Percentiles rank a stretch among this genome's conserved stretches.
Conservation (phyloP, 768 basidiomycete species). For the Leccinellum rugosiceps region DNA sequence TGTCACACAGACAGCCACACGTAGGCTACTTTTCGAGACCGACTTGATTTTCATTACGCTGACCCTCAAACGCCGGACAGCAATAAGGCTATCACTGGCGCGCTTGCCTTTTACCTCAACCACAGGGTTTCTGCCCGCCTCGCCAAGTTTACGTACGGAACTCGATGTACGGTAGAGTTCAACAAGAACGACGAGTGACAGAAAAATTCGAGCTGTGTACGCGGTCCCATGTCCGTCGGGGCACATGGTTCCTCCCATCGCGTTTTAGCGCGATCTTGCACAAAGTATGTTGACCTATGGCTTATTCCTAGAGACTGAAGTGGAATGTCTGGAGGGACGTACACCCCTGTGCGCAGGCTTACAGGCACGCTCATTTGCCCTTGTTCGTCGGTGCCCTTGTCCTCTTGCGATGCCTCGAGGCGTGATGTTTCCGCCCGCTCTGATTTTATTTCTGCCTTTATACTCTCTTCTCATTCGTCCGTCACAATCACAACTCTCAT, state of each 20-base stretch:
- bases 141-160: constrained; percentile 40
- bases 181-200: constrained; percentile 30
- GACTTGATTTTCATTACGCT: not conserved
- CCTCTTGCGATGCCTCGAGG: too few species aligned
- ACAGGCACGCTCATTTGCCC: too few species aligned
- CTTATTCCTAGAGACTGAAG: not conserved
- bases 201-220: constrained; percentile 22
- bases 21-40: constrained; percentile 30
- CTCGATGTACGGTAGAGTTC: constrained; percentile 27
- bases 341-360: too few species aligned
- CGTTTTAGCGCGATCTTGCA: constrained; percentile 29
- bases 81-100: constrained; percentile 46
- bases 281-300: constrained; percentile 14
- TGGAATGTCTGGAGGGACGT: too few species aligned
- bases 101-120: constrained; percentile 42
- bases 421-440: too few species aligned
- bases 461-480: too few species aligned
- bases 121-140: constrained; percentile 38
- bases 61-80: constrained; percentile 16
- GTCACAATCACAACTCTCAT: too few species aligned
- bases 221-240: constrained; percentile 31
- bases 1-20: constrained; percentile 51
- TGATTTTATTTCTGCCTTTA: too few species aligned
- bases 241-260: constrained; percentile 30
- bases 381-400: too few species aligned